These are phyloP conservation scores for Rhizoclosmatium sp. DNA, from an alignment of 192 early-diverging fungal species.

Conservation along the genomic window DNA sequence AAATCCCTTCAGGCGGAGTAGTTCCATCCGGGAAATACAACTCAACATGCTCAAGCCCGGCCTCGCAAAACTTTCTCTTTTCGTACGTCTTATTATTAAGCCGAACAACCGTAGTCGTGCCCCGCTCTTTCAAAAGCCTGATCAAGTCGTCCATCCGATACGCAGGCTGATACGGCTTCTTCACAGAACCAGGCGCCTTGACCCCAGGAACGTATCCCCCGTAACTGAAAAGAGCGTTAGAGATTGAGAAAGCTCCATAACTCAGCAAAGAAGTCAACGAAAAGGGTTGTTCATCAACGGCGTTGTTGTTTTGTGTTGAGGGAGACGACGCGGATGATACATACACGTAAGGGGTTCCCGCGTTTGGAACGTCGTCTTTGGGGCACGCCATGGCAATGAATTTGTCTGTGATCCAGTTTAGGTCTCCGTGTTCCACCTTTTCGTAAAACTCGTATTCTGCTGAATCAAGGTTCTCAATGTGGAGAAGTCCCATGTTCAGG, in stretches of 20 bases:
- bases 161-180: constrained; percentile 45
- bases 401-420: constrained; percentile 77
- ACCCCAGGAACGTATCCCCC: not conserved
- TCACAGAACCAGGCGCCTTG: constrained; percentile 4
- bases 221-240: not conserved
- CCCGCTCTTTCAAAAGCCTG: constrained; percentile 56
- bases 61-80: constrained; percentile 56
- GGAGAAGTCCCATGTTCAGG: constrained; percentile 63
- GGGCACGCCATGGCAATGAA: constrained; percentile 77
- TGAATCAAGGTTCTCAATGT: constrained; percentile 65
- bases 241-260: not conserved
- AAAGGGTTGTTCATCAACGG: not conserved
- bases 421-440: constrained; percentile 72
- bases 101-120: constrained; percentile 63
- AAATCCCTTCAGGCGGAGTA: constrained; percentile 69
- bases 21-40: constrained; percentile 76
- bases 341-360: not conserved
- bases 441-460: constrained; percentile 81
- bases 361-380: constrained; percentile 53
- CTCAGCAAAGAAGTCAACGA: not conserved
- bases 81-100: constrained; percentile 76
- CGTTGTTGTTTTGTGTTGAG: not conserved
- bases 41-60: constrained; percentile 71
- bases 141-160: constrained; percentile 63
- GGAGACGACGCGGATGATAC: constrained; percentile 6